Evolutionary conservation across 2,329 filamentous ascomycete species (phyloP).

Genomic region (Apiospora aurea): DNA sequence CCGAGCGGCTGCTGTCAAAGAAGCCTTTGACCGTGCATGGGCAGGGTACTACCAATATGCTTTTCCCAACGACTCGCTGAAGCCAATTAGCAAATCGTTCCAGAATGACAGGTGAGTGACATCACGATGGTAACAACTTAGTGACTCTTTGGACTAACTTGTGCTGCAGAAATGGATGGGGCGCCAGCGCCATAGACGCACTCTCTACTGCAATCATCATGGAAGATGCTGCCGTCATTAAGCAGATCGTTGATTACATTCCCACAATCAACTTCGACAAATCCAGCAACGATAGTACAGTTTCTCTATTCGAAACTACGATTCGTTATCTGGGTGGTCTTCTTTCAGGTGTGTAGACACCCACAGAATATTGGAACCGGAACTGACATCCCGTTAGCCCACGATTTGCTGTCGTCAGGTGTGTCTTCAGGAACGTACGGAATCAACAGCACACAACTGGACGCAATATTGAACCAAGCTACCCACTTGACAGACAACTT

Average conservation of each 20-base stretch:
- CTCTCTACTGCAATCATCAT: constrained; percentile 82
- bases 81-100: constrained; percentile 69
- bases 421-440: constrained; percentile 61
- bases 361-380: neutral
- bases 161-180: constrained; percentile 78
- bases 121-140: neutral
- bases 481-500: constrained; percentile 73
- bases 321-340: constrained; percentile 87
- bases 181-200: constrained; percentile 82
- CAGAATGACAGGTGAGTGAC: constrained; percentile 71
- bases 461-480: constrained; percentile 69
- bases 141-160: neutral
- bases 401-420: constrained; percentile 75
- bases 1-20: constrained; percentile 67
- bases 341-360: constrained; percentile 63
- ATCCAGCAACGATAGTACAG: constrained; percentile 53
- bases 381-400: constrained; percentile 51
- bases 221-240: constrained; percentile 70
- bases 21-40: constrained; percentile 76
- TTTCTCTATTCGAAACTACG: constrained; percentile 89
- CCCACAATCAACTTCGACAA: constrained; percentile 73
- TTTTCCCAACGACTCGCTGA: constrained; percentile 79
- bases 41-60: constrained; percentile 76
- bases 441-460: constrained; percentile 52
- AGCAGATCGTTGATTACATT: constrained; percentile 75